Conservation (phyloP, 371 early-diverging fungal species). For the Dinochytrium kinnereticum region DNA sequence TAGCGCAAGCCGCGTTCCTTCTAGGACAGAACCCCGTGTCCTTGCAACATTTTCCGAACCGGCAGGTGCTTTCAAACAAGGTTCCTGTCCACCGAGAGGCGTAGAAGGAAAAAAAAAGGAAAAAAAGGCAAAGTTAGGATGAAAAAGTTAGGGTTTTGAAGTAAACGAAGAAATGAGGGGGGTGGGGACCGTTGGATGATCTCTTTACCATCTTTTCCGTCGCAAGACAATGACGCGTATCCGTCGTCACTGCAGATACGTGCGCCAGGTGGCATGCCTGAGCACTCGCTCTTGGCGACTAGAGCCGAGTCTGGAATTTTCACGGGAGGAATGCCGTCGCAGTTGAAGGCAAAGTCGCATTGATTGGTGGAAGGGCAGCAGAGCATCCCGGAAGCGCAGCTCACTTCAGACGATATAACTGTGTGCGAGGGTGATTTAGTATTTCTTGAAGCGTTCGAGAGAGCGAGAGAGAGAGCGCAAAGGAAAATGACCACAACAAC, state of each 20-base stretch:
- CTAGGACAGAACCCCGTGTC: not conserved
- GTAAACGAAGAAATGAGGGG: no score
- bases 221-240: not conserved
- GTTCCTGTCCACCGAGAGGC: no score
- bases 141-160: no score
- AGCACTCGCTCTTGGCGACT: not conserved
- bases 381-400: conserved; percentile 2
- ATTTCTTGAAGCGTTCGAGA: not conserved
- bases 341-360: not conserved
- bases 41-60: not conserved
- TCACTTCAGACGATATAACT: not conserved
- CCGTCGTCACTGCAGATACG: conserved; percentile 4
- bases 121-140: not conserved
- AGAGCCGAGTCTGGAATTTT: not conserved
- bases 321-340: not conserved
- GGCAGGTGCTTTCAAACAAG: not conserved
- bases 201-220: conserved; percentile 2
- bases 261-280: not conserved
- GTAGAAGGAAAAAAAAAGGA: no score
- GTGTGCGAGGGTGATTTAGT: not conserved
- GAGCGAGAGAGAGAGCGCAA: not conserved
- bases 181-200: no score
- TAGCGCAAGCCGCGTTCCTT: not conserved
- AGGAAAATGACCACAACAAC: no score
- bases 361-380: conserved; percentile 6